A percentile compares a stretch with the other conserved stretches of the same genome.
These are phyloP conservation scores for Aspergillus sclerotialis DNA, from an alignment of 2,329 filamentous ascomycete genomes.

Conservation along the genomic window DNA sequence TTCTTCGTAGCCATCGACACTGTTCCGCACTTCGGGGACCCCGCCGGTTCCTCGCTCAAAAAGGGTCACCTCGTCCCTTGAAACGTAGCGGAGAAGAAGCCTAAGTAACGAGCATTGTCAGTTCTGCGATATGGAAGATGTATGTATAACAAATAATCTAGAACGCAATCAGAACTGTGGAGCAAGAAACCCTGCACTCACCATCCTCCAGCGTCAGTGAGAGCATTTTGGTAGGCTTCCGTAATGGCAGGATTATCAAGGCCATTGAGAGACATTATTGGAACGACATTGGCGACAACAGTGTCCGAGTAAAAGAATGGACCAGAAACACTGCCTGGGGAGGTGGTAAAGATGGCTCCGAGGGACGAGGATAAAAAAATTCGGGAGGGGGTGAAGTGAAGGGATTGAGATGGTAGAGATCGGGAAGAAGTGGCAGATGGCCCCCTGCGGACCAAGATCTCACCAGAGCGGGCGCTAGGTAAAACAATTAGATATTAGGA, in stretches of 20 bases:
- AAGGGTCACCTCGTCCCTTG: constrained; percentile 79
- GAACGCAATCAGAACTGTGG: too few species aligned
- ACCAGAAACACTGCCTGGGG: too few species aligned
- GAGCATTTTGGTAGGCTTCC: constrained; percentile 75
- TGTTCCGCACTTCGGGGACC: constrained; percentile 72
- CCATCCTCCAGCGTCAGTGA: constrained; percentile 88
- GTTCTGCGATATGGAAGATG: too few species aligned
- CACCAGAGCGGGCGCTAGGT: too few species aligned
- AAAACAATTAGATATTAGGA: constrained; percentile 6
- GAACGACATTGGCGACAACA: constrained; percentile 29
- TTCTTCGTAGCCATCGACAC: constrained; percentile 72
- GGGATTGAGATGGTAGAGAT: constrained; percentile 8
- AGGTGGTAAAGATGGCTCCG: too few species aligned
- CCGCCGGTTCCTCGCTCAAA: constrained; percentile 71
- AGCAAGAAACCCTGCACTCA: too few species aligned
- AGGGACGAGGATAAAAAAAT: background rate
- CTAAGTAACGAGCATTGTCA: too few species aligned
- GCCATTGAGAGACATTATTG: constrained; percentile 87
- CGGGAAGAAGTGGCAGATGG: constrained; percentile 1
- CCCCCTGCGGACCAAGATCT: constrained; percentile 7
- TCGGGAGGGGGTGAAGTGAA: background rate
- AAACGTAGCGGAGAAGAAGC: constrained; percentile 89
- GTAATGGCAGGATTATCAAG: constrained; percentile 73
- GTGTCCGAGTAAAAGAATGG: too few species aligned
- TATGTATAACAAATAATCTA: too few species aligned